A percentile compares a stretch with the other conserved stretches of the same genome.
These are phyloP conservation scores for Nakaseomyces bracarensis DNA, from an alignment of 1,139 yeast species.

Conservation along the genomic window DNA sequence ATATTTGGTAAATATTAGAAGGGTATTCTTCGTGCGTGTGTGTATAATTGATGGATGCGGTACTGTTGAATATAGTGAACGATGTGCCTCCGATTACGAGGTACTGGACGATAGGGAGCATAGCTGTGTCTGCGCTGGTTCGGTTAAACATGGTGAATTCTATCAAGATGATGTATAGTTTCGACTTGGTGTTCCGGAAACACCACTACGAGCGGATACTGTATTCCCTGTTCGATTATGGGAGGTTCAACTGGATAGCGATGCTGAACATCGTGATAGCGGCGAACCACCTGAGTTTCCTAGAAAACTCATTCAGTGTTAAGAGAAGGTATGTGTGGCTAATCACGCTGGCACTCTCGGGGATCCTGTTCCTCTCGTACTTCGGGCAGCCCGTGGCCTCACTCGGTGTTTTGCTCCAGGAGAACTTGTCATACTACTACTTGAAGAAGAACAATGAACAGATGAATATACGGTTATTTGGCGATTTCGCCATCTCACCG, in stretches of 20 bases:
- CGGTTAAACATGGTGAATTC: slow-evolving; percentile 21
- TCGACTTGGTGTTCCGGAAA: slow-evolving; percentile 27
- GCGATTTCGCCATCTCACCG: slow-evolving; percentile 19
- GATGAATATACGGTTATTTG: slow-evolving; percentile 18
- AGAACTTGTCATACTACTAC: slow-evolving; percentile 25
- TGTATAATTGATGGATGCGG: slow-evolving; percentile 30
- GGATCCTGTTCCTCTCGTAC: slow-evolving; percentile 19
- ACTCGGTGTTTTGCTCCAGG: slow-evolving; percentile 23
- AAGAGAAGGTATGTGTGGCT: slow-evolving; percentile 26
- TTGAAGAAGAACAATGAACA: slow-evolving; percentile 20
- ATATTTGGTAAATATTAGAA: not conserved
- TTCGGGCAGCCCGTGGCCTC: slow-evolving; percentile 25
- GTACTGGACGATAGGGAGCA: slow-evolving; percentile 26
- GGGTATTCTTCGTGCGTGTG: not conserved
- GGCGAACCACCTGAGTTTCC: slow-evolving; percentile 19
- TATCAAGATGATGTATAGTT: slow-evolving; percentile 22
- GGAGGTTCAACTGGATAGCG: slow-evolving; percentile 21
- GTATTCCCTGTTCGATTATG: slow-evolving; percentile 26
- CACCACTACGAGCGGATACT: slow-evolving; percentile 27
- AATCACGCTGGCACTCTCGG: slow-evolving; percentile 13
- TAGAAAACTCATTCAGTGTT: slow-evolving; percentile 24
- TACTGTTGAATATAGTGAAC: slow-evolving; percentile 22
- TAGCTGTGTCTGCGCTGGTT: slow-evolving; percentile 22
- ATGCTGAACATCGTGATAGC: slow-evolving; percentile 21
- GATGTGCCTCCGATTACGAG: slow-evolving; percentile 28